Base-by-base conservation (phyloP, 768 basidiomycete genomes). In the Mycena vitilis region DNA sequence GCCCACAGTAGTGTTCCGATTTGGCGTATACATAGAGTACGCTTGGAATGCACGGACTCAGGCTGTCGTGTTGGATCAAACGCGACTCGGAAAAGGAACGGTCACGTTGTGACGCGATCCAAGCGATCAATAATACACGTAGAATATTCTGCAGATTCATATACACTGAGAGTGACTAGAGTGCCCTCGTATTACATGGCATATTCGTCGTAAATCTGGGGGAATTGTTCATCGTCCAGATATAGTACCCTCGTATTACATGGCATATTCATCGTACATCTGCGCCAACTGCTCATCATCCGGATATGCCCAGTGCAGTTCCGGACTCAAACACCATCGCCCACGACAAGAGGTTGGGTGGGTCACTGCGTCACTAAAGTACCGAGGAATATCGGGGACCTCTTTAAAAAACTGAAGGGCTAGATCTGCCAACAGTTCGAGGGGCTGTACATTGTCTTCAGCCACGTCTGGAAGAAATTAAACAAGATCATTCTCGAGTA, bases 221-320 rank as follows among this genome's bases (percentile, higher is more conserved):
- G 3, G 30, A 30, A 30, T 30, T 30, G 30, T 30, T 30, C 30
- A 30, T 30, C 30, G 7, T 15, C 15, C 40, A 8, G 37, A 59
- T 73, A 61, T 58, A 64, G 22, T 22, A 56, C 20, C 15, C 22
- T 25, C 52, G 20, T 44, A 60, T 48, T 12, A 62, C 9, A 34
- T 37, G 15, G 59, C 42, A n/a, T 66, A 59, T 37, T 63, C 74
- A 8, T 82, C 75, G 82, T 83, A 86, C 22, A 60, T 69, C 37
- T 77, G 71, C 1, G 78, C 84, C 38, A 77, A 69, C 13, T 60
- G 74, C 38, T 85, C 78, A 63, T 88, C 87, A 48, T 87, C 84
- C 2, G 87, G 87, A 74, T 84, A 88, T 42, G 75, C 73, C 18
- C 66, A 69, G 63, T 77, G 77, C 10, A 82, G 74, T 59, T 87